A percentile compares a stretch with the other conserved stretches of the same genome.
Evolutionary conservation across 2,329 filamentous ascomycete species (phyloP).

Genomic region (Cytospora paraplurivora): DNA sequence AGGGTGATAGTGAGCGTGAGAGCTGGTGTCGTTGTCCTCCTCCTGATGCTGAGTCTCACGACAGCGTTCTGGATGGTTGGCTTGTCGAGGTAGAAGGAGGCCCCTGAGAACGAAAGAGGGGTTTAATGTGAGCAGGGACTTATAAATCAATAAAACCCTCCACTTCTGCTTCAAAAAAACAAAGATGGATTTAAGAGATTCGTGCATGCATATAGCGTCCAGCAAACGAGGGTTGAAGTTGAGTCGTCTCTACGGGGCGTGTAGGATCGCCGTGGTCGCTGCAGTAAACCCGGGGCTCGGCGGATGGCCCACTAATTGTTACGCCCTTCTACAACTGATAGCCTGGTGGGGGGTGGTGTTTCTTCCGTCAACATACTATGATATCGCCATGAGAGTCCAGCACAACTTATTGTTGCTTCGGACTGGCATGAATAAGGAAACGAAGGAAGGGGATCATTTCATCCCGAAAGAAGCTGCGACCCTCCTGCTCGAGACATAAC

Average conservation of each 20-base stretch:
- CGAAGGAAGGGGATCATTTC: too few relatives aligned
- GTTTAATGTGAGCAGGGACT: slow-evolving; percentile 21
- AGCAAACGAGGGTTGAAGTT: not conserved
- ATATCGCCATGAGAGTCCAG: too few relatives aligned
- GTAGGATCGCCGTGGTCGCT: not conserved
- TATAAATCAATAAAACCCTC: slow-evolving; percentile 27
- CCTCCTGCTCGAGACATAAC: too few relatives aligned
- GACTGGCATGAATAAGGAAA: too few relatives aligned
- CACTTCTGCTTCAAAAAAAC: slow-evolving; percentile 22
- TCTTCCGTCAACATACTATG: too few relatives aligned
- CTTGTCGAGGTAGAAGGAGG: slow-evolving; percentile 10
- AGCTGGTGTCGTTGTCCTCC: not conserved
- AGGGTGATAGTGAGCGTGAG: slow-evolving; percentile 1
- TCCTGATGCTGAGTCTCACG: not conserved
- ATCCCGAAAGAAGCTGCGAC: too few relatives aligned
- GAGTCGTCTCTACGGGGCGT: not conserved
- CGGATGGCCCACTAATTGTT: too few relatives aligned
- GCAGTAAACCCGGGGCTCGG: too few relatives aligned
- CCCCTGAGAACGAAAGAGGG: slow-evolving; percentile 24
- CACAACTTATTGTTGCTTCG: too few relatives aligned
- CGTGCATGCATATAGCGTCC: slow-evolving; percentile 13
- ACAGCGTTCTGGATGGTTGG: slow-evolving; percentile 1
- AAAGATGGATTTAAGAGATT: slow-evolving; percentile 8
- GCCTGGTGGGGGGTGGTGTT: too few relatives aligned
- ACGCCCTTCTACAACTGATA: too few relatives aligned